phyloP scores from a whole-genome alignment of 23 red algal species.

The Gracilaria domingensis region DNA sequence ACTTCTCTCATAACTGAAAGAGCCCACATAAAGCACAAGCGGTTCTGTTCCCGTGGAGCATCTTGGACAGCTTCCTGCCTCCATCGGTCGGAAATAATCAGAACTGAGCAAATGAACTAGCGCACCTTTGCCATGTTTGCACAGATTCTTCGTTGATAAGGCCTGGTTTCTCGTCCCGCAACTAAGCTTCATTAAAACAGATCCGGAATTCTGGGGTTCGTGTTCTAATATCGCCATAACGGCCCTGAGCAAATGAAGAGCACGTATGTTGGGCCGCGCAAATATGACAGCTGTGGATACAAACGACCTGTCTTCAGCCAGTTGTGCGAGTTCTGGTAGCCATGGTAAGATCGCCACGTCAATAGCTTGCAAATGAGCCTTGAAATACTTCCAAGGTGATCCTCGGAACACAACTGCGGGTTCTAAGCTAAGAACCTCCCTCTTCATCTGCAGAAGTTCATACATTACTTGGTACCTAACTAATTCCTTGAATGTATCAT shows the following conservation, averaged over 20 bases:
- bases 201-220: constrained; percentile 6
- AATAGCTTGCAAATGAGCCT: neutral
- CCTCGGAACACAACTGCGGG: constrained; percentile 32
- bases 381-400: constrained; percentile 48
- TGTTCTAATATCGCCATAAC: constrained; percentile 41
- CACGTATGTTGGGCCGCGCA: constrained; percentile 17
- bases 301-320: constrained; percentile 33
- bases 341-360: constrained; percentile 37
- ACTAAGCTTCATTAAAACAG: constrained; percentile 15
- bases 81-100: constrained; percentile 34
- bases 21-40: constrained; percentile 38
- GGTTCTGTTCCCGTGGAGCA: constrained; percentile 25
- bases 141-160: neutral
- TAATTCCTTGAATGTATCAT: constrained; percentile 42
- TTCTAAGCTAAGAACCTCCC: constrained; percentile 29
- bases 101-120: constrained; percentile 16
- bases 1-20: constrained; percentile 20
- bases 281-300: constrained; percentile 27
- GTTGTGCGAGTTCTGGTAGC: constrained; percentile 40
- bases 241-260: constrained; percentile 5
- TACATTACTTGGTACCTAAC: constrained; percentile 44
- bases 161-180: neutral
- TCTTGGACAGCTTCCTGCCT: constrained; percentile 29
- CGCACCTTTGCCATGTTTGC: neutral
- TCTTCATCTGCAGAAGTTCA: constrained; percentile 26